phyloP scores from a whole-genome alignment of 192 early-diverging fungal species.

The Jimgerdemannia lactiflua region DNA sequence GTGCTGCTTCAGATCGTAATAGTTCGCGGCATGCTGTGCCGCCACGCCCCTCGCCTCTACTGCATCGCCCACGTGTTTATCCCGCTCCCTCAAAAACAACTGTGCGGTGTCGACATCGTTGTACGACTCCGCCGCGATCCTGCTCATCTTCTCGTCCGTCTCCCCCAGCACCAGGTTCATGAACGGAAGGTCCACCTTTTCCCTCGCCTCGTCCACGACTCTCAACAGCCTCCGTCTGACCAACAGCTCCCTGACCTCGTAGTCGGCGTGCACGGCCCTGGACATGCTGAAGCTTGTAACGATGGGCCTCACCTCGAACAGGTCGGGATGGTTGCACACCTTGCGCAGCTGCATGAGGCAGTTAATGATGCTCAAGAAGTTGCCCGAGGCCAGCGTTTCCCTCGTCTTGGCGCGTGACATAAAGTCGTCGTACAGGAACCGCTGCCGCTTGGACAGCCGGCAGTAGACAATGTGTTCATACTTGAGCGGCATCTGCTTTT shows the following conservation, averaged over 20 bases:
- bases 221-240: slow-evolving; percentile 30
- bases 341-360: slow-evolving; percentile 73
- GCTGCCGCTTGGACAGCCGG: slow-evolving; percentile 63
- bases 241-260: slow-evolving; percentile 31
- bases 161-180: slow-evolving; percentile 37
- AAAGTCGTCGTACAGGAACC: slow-evolving; percentile 75
- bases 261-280: slow-evolving; percentile 24
- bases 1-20: slow-evolving; percentile 41
- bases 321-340: slow-evolving; percentile 53
- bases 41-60: slow-evolving; percentile 20
- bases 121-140: slow-evolving; percentile 20
- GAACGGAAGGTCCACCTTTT: slow-evolving; percentile 33
- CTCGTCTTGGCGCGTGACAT: slow-evolving; percentile 81
- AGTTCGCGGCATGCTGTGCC: slow-evolving; percentile 15
- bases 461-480: slow-evolving; percentile 70
- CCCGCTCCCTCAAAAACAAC: slow-evolving; percentile 19
- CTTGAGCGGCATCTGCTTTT: slow-evolving; percentile 65
- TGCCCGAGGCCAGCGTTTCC: slow-evolving; percentile 64
- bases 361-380: slow-evolving; percentile 75
- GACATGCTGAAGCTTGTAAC: slow-evolving; percentile 58
- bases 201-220: slow-evolving; percentile 25
- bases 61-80: slow-evolving; percentile 2
- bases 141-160: slow-evolving; percentile 21
- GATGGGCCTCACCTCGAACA: slow-evolving; percentile 58
- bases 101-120: slow-evolving; percentile 19